Evolutionary conservation across 495 filamentous ascomycete species (phyloP), one percentile per base, ranked within the genome.

Genomic region (Amniculicola lignicola): DNA sequence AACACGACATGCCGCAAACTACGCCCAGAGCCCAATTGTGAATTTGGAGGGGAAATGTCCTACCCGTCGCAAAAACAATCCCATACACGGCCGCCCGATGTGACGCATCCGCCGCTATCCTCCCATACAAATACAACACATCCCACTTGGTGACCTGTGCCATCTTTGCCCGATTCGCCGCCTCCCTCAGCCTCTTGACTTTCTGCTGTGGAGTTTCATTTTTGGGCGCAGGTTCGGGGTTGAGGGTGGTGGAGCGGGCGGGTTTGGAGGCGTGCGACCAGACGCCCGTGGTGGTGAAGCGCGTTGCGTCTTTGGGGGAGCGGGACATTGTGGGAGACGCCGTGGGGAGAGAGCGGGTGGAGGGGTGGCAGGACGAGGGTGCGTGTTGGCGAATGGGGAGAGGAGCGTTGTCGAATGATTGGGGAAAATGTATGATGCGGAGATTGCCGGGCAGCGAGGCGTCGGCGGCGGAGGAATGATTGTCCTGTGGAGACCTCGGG

Each of bases 261-360:
- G 51, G 46, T 3, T 81, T 68, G 65, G 88, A 87, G 61, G 86
- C 84, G 71, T 78, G 80, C 59, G 89, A 90, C 76, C 95, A 90
- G 14, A 90, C 91, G 45, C 85, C 87, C 35, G 89, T 95, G 25
- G 91, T 81, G 44, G 92, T 97, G 79, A 98, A 98, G 57, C 92
- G 84, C 68, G 93, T 98, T 54, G 93, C 90, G 74, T 96, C 93
- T 60, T 82, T 83, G 68, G 90, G 85, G 72, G 88, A 91, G 71
- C 92, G 91, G 62, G 90, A 81, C 82, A 90, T 88, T 6, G 2
- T 63, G 49, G 25, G 16, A n/a, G 29, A 44, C 9, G 35, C 28
- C 9, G 41, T 15, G 35, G 45, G 1, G 25, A 10, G 52, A 33
- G n/a, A 7, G 29, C 29, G 7, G 29, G 35, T 33, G 19, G 41